A percentile compares a stretch with the other conserved stretches of the same genome.
These are phyloP conservation scores for Pleurozium schreberi DNA, from an alignment of 225 moss, liverwort and hornwort species.

Conservation along the genomic window DNA sequence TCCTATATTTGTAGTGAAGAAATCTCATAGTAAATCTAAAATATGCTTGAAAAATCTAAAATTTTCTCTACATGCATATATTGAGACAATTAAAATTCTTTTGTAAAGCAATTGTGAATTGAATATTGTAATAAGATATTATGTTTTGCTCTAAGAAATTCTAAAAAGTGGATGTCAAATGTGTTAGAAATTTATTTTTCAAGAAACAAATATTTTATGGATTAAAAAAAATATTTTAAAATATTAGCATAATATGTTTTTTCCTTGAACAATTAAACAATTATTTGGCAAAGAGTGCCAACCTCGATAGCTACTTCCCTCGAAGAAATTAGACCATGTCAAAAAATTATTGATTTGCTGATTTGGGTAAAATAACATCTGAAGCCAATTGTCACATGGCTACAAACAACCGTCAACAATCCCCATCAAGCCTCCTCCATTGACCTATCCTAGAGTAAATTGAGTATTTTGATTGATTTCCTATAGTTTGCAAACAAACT, in stretches of 20 bases:
- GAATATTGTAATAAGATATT: neutral
- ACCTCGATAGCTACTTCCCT: too few species aligned
- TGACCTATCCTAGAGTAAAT: neutral
- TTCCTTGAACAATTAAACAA: too few species aligned
- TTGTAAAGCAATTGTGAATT: neutral
- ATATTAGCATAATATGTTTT: too few species aligned
- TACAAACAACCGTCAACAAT: too few species aligned
- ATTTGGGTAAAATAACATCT: too few species aligned
- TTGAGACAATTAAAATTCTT: neutral
- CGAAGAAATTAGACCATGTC: neutral
- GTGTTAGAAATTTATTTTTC: too few species aligned
- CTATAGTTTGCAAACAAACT: neutral
- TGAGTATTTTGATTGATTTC: neutral
- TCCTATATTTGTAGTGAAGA: neutral
- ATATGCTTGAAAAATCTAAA: neutral
- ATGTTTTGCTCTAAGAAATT: neutral
- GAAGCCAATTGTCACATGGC: too few species aligned
- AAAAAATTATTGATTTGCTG: too few species aligned
- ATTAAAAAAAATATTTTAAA: too few species aligned
- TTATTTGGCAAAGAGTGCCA: neutral
- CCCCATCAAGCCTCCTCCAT: rapidly evolving
- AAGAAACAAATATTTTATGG: too few species aligned
- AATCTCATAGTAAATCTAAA: neutral
- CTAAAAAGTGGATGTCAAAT: neutral
- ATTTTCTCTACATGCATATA: neutral